phyloP scores from a whole-genome alignment of 768 basidiomycete species.

The Gyrodon lividus region DNA sequence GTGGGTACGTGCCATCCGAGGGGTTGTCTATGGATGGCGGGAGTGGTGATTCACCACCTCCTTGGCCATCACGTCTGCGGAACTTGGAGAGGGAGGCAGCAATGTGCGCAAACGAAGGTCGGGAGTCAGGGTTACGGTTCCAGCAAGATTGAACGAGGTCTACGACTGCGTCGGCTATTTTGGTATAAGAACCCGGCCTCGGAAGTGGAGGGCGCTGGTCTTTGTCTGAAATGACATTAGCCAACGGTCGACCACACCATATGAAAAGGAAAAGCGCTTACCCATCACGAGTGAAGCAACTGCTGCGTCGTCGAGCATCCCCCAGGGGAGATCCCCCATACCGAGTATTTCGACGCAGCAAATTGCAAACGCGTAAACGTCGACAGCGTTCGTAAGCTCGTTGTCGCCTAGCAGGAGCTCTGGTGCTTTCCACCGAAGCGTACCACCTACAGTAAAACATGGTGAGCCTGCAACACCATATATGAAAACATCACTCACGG shows the following conservation, averaged over 20 bases:
- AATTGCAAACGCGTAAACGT: conserved; percentile 71
- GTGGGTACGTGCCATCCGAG: not conserved
- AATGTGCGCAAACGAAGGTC: conserved; percentile 54
- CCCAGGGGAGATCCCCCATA: conserved; percentile 63
- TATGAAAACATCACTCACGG: conserved; percentile 37
- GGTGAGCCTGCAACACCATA: not conserved
- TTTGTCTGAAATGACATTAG: conserved; percentile 36
- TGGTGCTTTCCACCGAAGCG: conserved; percentile 70
- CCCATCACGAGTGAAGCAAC: conserved; percentile 53
- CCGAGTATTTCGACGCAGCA: conserved; percentile 62
- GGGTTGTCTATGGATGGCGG: conserved; percentile 8
- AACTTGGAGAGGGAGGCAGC: conserved; percentile 45
- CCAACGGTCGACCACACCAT: conserved; percentile 13
- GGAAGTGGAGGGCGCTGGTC: conserved; percentile 53
- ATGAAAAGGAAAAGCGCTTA: conserved; percentile 27
- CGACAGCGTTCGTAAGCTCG: conserved; percentile 51
- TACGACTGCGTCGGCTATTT: conserved; percentile 32
- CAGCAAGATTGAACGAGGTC: conserved; percentile 56
- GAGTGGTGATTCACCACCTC: conserved; percentile 28
- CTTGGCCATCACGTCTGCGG: conserved; percentile 37
- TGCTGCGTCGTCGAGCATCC: conserved; percentile 45
- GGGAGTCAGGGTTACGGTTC: conserved; percentile 47
- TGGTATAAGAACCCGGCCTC: conserved; percentile 28
- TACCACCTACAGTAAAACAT: conserved; percentile 45
- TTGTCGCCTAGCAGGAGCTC: conserved; percentile 55